phyloP scores from a whole-genome alignment of 495 filamentous ascomycete genomes.

The Podospora tetraspora region DNA sequence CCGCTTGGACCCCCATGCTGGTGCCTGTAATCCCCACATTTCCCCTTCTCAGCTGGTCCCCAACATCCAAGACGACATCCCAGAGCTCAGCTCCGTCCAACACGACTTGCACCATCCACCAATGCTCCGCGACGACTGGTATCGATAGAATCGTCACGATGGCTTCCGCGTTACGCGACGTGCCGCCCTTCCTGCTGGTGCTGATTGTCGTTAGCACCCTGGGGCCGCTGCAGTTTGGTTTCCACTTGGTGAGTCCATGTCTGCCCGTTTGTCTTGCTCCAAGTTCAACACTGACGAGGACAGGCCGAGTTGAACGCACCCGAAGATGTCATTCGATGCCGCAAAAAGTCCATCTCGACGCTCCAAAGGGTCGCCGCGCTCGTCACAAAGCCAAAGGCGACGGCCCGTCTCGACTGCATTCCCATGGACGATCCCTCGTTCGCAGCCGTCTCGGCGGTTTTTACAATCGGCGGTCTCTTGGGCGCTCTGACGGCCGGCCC shows the following conservation, averaged over 20 bases:
- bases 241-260: constrained; percentile 66
- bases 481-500: constrained; percentile 78
- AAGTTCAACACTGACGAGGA: constrained; percentile 7
- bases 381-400: constrained; percentile 18
- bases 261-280: constrained; percentile 11
- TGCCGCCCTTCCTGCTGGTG: constrained; percentile 61
- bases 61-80: not conserved
- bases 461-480: constrained; percentile 81
- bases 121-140: not conserved
- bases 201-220: constrained; percentile 61
- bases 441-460: constrained; percentile 79
- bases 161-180: constrained; percentile 35
- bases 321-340: constrained; percentile 80
- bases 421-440: constrained; percentile 73
- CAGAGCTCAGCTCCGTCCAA: not conserved
- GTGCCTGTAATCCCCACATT: not conserved
- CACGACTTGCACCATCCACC: not conserved
- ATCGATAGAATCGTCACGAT: constrained; percentile 21
- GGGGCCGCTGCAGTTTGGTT: constrained; percentile 89
- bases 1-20: not conserved
- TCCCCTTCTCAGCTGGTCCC: not conserved
- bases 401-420: constrained; percentile 66
- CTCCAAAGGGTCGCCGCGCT: constrained; percentile 28
- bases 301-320: constrained; percentile 95
- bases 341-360: constrained; percentile 53